phyloP scores from a whole-genome alignment of 1,139 yeast species.

The Candida sanyaensis region DNA sequence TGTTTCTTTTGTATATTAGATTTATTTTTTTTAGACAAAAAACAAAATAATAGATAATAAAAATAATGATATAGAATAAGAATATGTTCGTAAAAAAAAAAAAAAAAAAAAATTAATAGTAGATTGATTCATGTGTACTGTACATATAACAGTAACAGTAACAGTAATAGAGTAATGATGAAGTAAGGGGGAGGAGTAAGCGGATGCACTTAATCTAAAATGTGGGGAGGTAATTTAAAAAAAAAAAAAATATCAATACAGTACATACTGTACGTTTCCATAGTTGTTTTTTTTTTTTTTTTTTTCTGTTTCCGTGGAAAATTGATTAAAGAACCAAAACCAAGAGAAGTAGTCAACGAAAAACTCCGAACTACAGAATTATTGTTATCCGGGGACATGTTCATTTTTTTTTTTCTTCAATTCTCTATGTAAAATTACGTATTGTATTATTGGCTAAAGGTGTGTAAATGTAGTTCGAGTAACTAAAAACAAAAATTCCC shows the following conservation, averaged over 20 bases:
- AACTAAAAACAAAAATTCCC: not conserved
- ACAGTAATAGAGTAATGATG: not conserved
- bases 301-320: not conserved
- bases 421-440: not conserved
- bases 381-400: not conserved
- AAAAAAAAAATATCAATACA: no score
- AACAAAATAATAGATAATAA: slow-evolving; percentile 1
- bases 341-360: not conserved
- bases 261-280: no score
- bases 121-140: no score
- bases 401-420: not conserved
- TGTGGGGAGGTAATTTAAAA: not conserved
- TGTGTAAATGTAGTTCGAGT: not conserved
- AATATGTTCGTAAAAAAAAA: not conserved
- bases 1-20: not conserved
- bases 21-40: not conserved
- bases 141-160: no score
- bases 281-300: no score
- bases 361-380: not conserved
- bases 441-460: not conserved
- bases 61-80: not conserved
- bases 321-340: no score
- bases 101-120: no score
- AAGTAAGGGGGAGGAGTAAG: not conserved
- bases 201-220: not conserved